Conservation (phyloP, 768 basidiomycete genomes). For the Mycena kentingensis region DNA sequence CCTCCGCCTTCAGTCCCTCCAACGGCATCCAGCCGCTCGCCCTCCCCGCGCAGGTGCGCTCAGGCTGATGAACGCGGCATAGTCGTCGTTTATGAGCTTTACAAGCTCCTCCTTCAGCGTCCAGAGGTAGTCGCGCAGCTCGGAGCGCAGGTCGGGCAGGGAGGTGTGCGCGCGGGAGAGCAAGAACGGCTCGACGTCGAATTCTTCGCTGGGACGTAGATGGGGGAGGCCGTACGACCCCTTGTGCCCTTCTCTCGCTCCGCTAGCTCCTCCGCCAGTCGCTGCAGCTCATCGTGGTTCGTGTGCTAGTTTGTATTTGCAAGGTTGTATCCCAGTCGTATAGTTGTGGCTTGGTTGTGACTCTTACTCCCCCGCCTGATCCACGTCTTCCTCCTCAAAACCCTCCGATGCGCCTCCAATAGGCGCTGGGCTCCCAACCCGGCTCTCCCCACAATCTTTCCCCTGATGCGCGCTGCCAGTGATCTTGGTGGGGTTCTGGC, state of each 20-base stretch:
- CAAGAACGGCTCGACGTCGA: constrained; percentile 86
- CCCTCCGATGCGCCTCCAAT: too few species aligned
- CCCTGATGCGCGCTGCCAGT: too few species aligned
- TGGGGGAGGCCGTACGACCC: constrained; percentile 54
- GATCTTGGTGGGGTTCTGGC: too few species aligned
- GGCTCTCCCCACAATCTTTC: too few species aligned
- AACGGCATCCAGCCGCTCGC: constrained; percentile 73
- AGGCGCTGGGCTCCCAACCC: too few species aligned
- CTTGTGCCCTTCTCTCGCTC: constrained; percentile 46
- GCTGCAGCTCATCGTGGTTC: constrained; percentile 70
- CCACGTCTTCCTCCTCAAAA: too few species aligned
- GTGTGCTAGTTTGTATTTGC: too few species aligned
- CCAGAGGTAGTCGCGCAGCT: constrained; percentile 83
- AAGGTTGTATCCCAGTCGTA: too few species aligned
- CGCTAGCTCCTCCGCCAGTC: constrained; percentile 72
- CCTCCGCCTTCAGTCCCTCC: constrained; percentile 57
- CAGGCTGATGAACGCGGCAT: constrained; percentile 95
- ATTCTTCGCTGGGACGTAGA: constrained; percentile 66
- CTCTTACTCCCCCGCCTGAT: too few species aligned
- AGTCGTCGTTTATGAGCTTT: constrained; percentile 95
- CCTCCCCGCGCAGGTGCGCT: constrained; percentile 92
- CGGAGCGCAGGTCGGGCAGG: constrained; percentile 82
- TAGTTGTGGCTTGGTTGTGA: too few species aligned
- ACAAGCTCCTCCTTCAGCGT: constrained; percentile 91
- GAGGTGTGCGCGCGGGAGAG: constrained; percentile 84